Evolutionary conservation across 495 filamentous ascomycete genomes (phyloP).

Genomic region (Neurospora intermedia): DNA sequence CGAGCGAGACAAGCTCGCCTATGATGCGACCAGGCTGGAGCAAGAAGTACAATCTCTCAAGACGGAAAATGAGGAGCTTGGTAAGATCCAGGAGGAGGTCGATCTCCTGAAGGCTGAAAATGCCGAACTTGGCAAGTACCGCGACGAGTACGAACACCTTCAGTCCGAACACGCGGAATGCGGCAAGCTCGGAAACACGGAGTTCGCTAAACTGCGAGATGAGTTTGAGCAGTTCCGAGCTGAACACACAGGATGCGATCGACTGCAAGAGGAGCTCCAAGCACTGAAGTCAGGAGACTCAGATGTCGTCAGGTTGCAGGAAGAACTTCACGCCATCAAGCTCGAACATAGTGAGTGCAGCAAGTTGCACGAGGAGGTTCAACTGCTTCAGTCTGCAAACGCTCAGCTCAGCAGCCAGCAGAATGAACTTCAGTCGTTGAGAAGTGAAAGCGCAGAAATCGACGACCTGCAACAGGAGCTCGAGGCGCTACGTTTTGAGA

Average conservation of each 20-base stretch:
- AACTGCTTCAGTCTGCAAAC: slow-evolving; percentile 55
- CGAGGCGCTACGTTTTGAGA: slow-evolving; percentile 53
- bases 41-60: slow-evolving; percentile 65
- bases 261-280: background rate
- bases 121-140: background rate
- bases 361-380: slow-evolving; percentile 65
- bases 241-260: background rate
- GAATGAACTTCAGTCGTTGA: slow-evolving; percentile 24
- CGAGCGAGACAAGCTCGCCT: slow-evolving; percentile 72
- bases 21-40: slow-evolving; percentile 67
- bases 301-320: background rate
- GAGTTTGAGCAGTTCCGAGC: slow-evolving; percentile 3
- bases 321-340: background rate
- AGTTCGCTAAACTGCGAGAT: background rate
- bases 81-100: slow-evolving; percentile 1
- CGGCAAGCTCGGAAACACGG: slow-evolving; percentile 48
- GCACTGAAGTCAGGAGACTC: background rate
- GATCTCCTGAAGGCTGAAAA: slow-evolving; percentile 2
- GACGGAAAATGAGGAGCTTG: slow-evolving; percentile 44
- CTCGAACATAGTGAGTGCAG: slow-evolving; percentile 17
- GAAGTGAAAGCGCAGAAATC: slow-evolving; percentile 49
- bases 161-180: background rate
- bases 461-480: slow-evolving; percentile 66
- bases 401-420: background rate
- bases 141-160: background rate